Base-by-base conservation (phyloP, 2,329 filamentous ascomycete species). In the Venturia nashicola region DNA sequence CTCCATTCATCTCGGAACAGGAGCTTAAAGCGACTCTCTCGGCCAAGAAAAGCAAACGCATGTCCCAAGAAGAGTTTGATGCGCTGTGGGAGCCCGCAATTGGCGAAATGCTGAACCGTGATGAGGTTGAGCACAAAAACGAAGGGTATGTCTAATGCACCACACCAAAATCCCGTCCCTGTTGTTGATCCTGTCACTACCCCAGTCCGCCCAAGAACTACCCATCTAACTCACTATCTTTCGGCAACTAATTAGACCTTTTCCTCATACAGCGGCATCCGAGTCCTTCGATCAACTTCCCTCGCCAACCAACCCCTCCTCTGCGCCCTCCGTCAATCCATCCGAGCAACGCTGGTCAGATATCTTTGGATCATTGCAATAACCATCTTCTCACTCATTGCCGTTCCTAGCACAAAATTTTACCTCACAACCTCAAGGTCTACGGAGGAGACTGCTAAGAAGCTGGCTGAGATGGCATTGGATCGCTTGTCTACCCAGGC, bases 61-160 rank as follows among this genome's bases (percentile, higher is more conserved):
- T 97, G 84, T 89, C 83, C 67, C 86, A 91, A 71, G 82, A 88
- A 51, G 93, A 97, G 72, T 97, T 99, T 71, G 91, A 97, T 68
- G 90, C 96, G 65, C 83, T 99, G 8, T 94, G 89, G 84, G 79
- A 80, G 36, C 83, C 84, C 66, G 89, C 89, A 2, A 83, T 92
- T 64, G 87, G 86, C 20, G 89, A 92, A 69, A 84, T 92, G 62
- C 81, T 81, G 46, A 76, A 77, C 23, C 78, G 82, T 61, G 85
- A 88, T 57, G 86, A 88, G 72, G 75, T 88, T 54, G 74, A 82
- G 23, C 79, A 78, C 68, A 79, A 76, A 54, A 77, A 78, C 55
- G 79, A 84, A 71, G 79, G 79, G 85, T 87, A 82, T 84, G 84
- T 79, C 67, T 59, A 65, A 64, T 67, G 66, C 68, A 46, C n/a